These are phyloP conservation scores for Borovskyia barvae DNA, from an alignment of 208 protist species.

Conservation along the genomic window DNA sequence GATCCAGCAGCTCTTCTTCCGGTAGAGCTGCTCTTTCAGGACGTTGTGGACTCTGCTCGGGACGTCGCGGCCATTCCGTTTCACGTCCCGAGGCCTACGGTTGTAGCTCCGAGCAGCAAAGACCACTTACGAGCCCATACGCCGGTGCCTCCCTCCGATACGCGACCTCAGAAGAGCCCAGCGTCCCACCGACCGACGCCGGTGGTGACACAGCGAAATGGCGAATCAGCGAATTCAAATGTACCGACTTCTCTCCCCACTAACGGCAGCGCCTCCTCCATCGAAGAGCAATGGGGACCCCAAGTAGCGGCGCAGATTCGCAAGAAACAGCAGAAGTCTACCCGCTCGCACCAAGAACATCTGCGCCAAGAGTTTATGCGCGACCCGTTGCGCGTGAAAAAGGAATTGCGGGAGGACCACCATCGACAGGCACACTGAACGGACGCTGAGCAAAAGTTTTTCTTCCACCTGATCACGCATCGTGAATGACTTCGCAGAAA, in stretches of 20 bases:
- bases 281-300: conserved; percentile 55
- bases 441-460: too few relatives aligned
- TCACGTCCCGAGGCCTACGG: neutral
- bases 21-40: conserved; percentile 34
- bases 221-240: neutral
- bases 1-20: conserved; percentile 7
- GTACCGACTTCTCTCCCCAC: neutral
- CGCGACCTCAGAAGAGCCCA: neutral
- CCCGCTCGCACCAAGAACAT: conserved; percentile 45
- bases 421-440: too few relatives aligned
- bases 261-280: too few relatives aligned
- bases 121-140: neutral
- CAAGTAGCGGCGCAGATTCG: conserved; percentile 52
- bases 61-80: conserved; percentile 14
- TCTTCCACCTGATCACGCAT: too few relatives aligned
- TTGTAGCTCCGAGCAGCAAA: neutral
- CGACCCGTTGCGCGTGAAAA: conserved; percentile 70
- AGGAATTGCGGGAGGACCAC: conserved; percentile 18
- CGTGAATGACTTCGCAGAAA: too few relatives aligned
- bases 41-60: conserved; percentile 34
- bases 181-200: neutral
- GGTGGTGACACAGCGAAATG: neutral
- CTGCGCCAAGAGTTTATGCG: conserved; percentile 59
- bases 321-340: conserved; percentile 75
- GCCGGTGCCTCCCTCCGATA: neutral